Base-by-base conservation (phyloP, 179 eudicot species). In the Carnegiea gigantea region DNA sequence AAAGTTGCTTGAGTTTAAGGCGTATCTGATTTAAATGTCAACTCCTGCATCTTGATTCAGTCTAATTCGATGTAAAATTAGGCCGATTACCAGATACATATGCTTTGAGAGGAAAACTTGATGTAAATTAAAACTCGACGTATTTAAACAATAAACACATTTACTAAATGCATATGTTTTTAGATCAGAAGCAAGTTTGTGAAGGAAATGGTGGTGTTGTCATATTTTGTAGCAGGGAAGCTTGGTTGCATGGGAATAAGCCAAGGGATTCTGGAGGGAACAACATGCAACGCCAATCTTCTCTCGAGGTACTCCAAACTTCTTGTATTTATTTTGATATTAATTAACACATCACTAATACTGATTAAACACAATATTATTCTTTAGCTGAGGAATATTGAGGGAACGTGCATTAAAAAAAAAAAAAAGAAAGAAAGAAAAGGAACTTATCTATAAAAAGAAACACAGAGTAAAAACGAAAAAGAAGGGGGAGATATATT, bases 191-290 rank as follows among this genome's bases (percentile, higher is more conserved):
- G 20, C 20, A 20, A 57, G 23, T 57, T 57, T 17, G 62, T 57
- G 62, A 57, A 57, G 15, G 62, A 57, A 33, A 33, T 33, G 7
- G 14, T 57, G 23, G 3, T 54, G 60, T 54, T 54, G 60, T 54
- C 51, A 10, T 11, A 51, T 51, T 84, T 87, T 85, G 84, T 84
- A 86, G 90, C 86, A 93, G 93, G 85, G 98, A 94, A 90, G 89
- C 94, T 82, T 95, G 97, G 97, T 82, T 93, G 97, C 92, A 92
- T 87, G 93, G 71, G 71, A 67, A 92, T 36, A 93, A 90, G 74
- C 81, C 81, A 75, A 89, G 83, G 74, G 95, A 92, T 77, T 85
- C 79, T 82, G 86, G 78, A 78, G 95, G 83, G 79, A 88, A 87
- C 83, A 86, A 81, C 83, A 80, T 86, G 82, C 90, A 89, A 60